Percentiles rank a stretch among this genome's conserved stretches.
Evolutionary conservation across 192 early-diverging fungal species (phyloP).

Genomic region (Mortierella hygrophila): DNA sequence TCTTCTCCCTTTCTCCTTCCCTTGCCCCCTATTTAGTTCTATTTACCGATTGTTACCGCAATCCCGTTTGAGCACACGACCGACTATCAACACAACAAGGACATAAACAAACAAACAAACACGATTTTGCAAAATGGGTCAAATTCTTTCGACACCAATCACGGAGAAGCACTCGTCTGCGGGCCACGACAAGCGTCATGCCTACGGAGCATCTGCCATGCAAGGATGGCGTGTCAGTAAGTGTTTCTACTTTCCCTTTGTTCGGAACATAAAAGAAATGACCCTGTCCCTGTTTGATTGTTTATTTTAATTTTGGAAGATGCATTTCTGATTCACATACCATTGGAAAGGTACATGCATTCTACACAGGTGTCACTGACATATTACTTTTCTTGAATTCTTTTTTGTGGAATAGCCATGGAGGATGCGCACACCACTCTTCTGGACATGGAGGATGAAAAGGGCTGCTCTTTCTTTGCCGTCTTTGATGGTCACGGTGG

Average conservation of each 20-base stretch:
- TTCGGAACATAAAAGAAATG: neutral
- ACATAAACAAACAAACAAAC: constrained; percentile 2
- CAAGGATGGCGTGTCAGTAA: constrained; percentile 98
- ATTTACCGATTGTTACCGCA: neutral
- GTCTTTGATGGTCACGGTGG: constrained; percentile 98
- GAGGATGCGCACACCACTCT: constrained; percentile 97
- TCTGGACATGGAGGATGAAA: constrained; percentile 75
- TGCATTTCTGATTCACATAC: neutral
- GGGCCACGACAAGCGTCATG: constrained; percentile 79
- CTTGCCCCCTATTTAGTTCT: neutral
- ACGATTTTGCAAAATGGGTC: constrained; percentile 77
- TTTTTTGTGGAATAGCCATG: constrained; percentile 75
- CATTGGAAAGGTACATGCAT: neutral
- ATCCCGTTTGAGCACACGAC: neutral
- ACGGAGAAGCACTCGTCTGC: constrained; percentile 86
- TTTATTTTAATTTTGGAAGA: neutral
- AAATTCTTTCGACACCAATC: constrained; percentile 95
- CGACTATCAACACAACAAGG: neutral
- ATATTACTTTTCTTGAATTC: constrained; percentile 2
- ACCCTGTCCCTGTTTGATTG: neutral
- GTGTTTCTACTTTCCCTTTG: constrained; percentile 48
- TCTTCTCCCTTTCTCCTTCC: neutral
- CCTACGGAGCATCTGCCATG: constrained; percentile 93
- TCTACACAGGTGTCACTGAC: neutral
- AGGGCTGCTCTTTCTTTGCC: constrained; percentile 88